Evolutionary conservation across 805 yeast species (phyloP).

Genomic region (Cyberlindnera euphorbiiphila): DNA sequence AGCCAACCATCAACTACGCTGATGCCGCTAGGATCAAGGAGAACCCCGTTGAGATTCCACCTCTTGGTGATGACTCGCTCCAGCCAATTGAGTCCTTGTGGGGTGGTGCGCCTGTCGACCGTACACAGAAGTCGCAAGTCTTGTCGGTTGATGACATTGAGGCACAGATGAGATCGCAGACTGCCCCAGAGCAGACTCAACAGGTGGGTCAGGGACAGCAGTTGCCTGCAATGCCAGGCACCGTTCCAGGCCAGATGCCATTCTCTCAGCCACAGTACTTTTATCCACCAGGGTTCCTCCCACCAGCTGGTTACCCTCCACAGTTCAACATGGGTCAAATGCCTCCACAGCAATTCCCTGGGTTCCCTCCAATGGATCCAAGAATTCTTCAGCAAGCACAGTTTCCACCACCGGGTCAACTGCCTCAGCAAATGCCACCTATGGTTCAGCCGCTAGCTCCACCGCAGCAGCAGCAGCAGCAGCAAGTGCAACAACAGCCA

Average conservation of each 20-base stretch:
- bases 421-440: constrained; percentile 7
- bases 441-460: constrained; percentile 25
- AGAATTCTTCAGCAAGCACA: constrained; percentile 22
- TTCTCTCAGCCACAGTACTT: constrained; percentile 14
- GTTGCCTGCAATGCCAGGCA: constrained; percentile 11
- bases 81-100: constrained; percentile 73
- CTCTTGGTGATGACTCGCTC: constrained; percentile 37
- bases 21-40: constrained; percentile 33
- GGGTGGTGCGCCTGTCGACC: constrained; percentile 36
- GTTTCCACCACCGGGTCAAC: constrained; percentile 10
- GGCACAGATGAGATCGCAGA: constrained; percentile 42
- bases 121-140: constrained; percentile 30
- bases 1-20: constrained; percentile 38
- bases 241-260: constrained; percentile 11
- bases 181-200: constrained; percentile 14
- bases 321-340: constrained; percentile 25
- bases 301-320: constrained; percentile 22
- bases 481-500: constrained; percentile 11
- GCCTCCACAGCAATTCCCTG: constrained; percentile 26
- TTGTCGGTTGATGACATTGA: constrained; percentile 81
- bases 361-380: constrained; percentile 29
- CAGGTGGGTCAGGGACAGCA: constrained; percentile 14
- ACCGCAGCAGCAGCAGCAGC: constrained; percentile 20
- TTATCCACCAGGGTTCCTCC: constrained; percentile 20
- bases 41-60: constrained; percentile 10